Evolutionary conservation across 2,329 filamentous ascomycete genomes (phyloP).

Genomic region (Paraphoma sp.): DNA sequence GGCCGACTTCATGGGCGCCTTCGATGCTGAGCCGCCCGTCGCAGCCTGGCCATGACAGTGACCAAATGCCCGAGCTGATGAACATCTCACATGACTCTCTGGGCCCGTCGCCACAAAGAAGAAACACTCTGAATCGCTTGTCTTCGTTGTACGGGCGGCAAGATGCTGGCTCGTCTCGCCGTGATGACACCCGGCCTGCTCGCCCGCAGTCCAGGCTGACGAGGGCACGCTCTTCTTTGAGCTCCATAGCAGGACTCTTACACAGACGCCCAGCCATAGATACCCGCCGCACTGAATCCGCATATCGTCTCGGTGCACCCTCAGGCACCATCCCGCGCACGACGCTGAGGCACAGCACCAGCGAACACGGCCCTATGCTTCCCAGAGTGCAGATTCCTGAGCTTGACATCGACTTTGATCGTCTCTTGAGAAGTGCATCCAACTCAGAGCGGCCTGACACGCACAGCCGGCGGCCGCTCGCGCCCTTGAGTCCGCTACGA

Average conservation of each 20-base stretch:
- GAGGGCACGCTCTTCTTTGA: conserved; percentile 46
- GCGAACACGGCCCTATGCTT: conserved; percentile 40
- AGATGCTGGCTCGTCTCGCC: conserved; percentile 40
- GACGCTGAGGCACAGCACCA: conserved; percentile 26
- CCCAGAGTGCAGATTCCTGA: conserved; percentile 44
- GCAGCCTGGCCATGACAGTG: conserved; percentile 16
- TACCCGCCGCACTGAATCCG: conserved; percentile 21
- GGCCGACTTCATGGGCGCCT: conserved; percentile 44
- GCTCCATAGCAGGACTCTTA: conserved; percentile 41
- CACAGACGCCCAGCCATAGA: conserved; percentile 33
- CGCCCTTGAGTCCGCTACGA: conserved; percentile 27
- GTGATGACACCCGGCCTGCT: conserved; percentile 14
- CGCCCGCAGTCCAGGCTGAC: conserved; percentile 42
- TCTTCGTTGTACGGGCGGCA: conserved; percentile 34
- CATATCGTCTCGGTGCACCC: conserved; percentile 16
- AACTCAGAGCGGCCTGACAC: conserved; percentile 24
- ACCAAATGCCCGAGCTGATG: conserved; percentile 31
- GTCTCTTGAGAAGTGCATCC: conserved; percentile 28
- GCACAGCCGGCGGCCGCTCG: conserved; percentile 23
- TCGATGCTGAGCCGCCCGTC: conserved; percentile 26
- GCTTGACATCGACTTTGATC: conserved; percentile 48
- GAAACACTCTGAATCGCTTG: conserved; percentile 39
- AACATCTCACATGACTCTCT: conserved; percentile 16
- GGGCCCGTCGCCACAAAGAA: conserved; percentile 29
- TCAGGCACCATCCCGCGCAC: conserved; percentile 23